phyloP scores from a whole-genome alignment of 768 basidiomycete species.

The Exidia glandulosa region DNA sequence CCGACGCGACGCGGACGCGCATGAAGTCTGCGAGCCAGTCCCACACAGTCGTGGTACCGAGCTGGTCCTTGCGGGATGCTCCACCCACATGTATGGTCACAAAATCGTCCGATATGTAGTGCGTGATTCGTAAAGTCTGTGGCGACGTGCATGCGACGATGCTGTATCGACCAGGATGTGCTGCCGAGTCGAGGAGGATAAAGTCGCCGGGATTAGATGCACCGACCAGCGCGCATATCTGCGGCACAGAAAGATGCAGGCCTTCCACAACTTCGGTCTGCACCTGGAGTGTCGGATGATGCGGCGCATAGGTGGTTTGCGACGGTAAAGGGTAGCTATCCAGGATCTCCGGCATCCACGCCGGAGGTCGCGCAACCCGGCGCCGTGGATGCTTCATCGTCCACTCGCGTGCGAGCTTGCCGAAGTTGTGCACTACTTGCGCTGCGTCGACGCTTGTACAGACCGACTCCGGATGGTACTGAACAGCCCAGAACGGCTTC shows the following conservation, averaged over 20 bases:
- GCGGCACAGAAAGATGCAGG: constrained; percentile 29
- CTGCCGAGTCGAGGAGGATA: constrained; percentile 64
- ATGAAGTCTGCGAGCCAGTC: constrained; percentile 66
- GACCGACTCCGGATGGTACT: constrained; percentile 82
- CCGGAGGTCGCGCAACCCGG: neutral
- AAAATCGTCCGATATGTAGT: constrained; percentile 38
- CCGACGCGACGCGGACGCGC: constrained; percentile 31
- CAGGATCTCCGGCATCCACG: neutral
- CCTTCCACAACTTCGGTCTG: constrained; percentile 31
- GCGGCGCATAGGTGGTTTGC: neutral
- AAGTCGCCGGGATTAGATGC: constrained; percentile 37
- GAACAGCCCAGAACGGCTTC: constrained; percentile 77
- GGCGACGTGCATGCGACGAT: constrained; percentile 56
- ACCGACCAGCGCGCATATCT: constrained; percentile 53
- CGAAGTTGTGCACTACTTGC: constrained; percentile 65
- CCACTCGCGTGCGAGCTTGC: constrained; percentile 57
- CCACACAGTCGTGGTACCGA: constrained; percentile 54
- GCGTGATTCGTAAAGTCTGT: constrained; percentile 46
- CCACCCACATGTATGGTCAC: constrained; percentile 35
- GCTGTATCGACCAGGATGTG: constrained; percentile 61
- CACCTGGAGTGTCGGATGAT: constrained; percentile 10
- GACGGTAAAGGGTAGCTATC: constrained; percentile 4
- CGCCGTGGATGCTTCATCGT: constrained; percentile 14
- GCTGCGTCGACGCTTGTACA: constrained; percentile 58
- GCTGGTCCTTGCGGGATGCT: constrained; percentile 25